A percentile compares a stretch with the other conserved stretches of the same genome.
These are phyloP conservation scores for Ustilago nuda DNA, from an alignment of 1,284 basidiomycete genomes.

Conservation along the genomic window DNA sequence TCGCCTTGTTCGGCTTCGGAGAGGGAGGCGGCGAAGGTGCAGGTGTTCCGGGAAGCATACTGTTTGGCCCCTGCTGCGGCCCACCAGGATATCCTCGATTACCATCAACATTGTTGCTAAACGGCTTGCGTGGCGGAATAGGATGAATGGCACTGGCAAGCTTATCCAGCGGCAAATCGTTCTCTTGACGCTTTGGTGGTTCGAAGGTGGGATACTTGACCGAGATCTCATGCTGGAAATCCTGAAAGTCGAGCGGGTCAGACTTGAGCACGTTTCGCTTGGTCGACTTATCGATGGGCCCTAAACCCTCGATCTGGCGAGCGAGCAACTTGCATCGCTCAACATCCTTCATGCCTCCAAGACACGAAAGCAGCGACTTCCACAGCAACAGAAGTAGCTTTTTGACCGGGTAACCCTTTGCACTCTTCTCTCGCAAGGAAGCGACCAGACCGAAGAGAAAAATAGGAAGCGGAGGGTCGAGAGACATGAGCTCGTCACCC, in stretches of 20 bases:
- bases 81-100: constrained; percentile 82
- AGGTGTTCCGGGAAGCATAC: constrained; percentile 71
- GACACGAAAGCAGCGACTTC: constrained; percentile 92
- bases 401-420: constrained; percentile 76
- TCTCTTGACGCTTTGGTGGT: constrained; percentile 69
- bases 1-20: constrained; percentile 93
- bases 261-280: constrained; percentile 56
- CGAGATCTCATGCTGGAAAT: constrained; percentile 63
- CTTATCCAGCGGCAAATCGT: constrained; percentile 69
- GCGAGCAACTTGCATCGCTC: constrained; percentile 84
- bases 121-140: constrained; percentile 57
- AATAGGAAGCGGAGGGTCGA: constrained; percentile 92
- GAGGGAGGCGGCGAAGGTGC: constrained; percentile 89
- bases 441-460: constrained; percentile 91
- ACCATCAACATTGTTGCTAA: constrained; percentile 78
- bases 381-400: constrained; percentile 91
- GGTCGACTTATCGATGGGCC: constrained; percentile 38
- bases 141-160: constrained; percentile 59
- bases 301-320: constrained; percentile 78
- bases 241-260: constrained; percentile 62
- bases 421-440: constrained; percentile 89
- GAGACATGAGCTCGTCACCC: constrained; percentile 71
- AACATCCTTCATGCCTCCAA: constrained; percentile 90
- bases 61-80: constrained; percentile 71
- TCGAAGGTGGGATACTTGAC: constrained; percentile 71